A percentile compares a stretch with the other conserved stretches of the same genome.
Evolutionary conservation across 441 rosid genomes (phyloP).

Genomic region (Theobroma grandiflorum): DNA sequence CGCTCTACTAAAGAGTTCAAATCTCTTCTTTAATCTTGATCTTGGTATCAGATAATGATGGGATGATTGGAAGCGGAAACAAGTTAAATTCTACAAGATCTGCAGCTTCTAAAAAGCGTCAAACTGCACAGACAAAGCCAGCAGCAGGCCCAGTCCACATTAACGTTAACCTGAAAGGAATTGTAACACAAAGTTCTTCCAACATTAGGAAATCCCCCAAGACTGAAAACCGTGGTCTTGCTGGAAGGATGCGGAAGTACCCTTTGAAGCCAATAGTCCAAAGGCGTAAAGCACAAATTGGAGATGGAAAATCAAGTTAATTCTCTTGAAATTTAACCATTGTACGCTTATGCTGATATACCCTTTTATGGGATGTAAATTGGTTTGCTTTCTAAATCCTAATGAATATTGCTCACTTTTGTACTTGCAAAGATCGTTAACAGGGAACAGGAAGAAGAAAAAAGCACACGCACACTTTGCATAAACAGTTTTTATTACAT

Average conservation of each 20-base stretch:
- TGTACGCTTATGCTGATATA: background rate
- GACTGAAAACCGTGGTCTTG: background rate
- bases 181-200: background rate
- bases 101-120: constrained; percentile 16
- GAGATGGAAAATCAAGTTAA: background rate
- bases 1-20: background rate
- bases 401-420: background rate
- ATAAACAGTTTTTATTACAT: no score
- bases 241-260: constrained; percentile 1
- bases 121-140: background rate
- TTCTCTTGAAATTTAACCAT: background rate
- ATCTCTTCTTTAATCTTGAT: background rate
- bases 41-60: constrained; percentile 39
- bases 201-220: background rate
- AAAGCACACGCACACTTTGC: no score
- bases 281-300: background rate
- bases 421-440: background rate
- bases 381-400: background rate
- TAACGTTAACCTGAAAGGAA: background rate
- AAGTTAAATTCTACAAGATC: constrained; percentile 6
- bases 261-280: constrained; percentile 3
- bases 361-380: background rate
- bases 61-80: constrained; percentile 31
- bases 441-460: background rate
- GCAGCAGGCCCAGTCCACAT: background rate